Evolutionary conservation across 768 basidiomycete genomes (phyloP).

Genomic region (Suillus spraguei): DNA sequence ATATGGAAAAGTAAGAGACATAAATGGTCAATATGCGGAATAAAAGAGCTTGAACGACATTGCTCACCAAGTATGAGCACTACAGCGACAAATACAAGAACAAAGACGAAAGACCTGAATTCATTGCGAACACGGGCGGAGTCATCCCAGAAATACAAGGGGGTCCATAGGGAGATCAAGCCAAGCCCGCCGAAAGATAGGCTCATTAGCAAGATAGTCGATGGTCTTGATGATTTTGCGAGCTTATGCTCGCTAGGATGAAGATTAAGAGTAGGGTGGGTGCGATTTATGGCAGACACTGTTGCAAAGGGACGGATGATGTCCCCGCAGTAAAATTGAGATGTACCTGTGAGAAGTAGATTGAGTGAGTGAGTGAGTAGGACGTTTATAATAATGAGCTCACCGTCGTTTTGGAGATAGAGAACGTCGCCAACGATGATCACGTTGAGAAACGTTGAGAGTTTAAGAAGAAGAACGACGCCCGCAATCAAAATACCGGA

Average conservation of each 20-base stretch:
- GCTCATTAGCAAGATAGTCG: conserved; percentile 61
- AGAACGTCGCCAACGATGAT: conserved; percentile 13
- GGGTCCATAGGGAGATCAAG: conserved; percentile 59
- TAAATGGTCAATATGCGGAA: conserved; percentile 1
- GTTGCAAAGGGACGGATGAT: conserved; percentile 34
- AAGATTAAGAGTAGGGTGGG: conserved; percentile 31
- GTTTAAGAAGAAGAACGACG: conserved; percentile 17
- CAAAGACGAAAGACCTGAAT: conserved; percentile 70
- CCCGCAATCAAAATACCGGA: conserved; percentile 25
- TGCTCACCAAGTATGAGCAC: conserved; percentile 71
- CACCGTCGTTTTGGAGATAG: conserved; percentile 3
- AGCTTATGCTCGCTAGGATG: conserved; percentile 36
- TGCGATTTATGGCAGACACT: conserved; percentile 41
- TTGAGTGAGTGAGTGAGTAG: neutral
- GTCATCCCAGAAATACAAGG: conserved; percentile 52
- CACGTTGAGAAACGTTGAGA: conserved; percentile 14
- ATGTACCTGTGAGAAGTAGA: neutral
- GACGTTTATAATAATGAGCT: neutral
- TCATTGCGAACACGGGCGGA: conserved; percentile 59
- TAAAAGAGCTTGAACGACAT: conserved; percentile 12
- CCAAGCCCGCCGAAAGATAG: conserved; percentile 65
- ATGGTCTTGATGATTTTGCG: conserved; percentile 43
- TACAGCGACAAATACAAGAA: conserved; percentile 68
- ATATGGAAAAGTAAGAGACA: neutral
- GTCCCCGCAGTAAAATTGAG: conserved; percentile 13